These are phyloP conservation scores for Articulospora tetracladia DNA, from an alignment of 495 filamentous ascomycete species.

Conservation along the genomic window DNA sequence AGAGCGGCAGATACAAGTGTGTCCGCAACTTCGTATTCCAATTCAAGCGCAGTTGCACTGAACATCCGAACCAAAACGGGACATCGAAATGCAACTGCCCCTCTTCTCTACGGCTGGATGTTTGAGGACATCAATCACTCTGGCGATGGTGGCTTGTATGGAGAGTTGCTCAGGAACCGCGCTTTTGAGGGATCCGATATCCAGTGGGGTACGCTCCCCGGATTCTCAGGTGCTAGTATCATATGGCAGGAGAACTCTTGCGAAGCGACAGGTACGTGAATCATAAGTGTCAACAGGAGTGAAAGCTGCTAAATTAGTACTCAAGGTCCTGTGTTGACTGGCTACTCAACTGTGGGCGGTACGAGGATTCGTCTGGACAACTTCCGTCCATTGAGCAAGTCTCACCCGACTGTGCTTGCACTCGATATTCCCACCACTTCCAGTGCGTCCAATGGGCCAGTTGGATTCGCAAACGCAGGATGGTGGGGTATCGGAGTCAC, in stretches of 20 bases:
- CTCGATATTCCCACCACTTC: constrained; percentile 9
- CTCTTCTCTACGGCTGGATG: constrained; percentile 16
- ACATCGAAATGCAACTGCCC: constrained; percentile 9
- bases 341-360: constrained; percentile 4
- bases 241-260: constrained; percentile 36
- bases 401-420: constrained; percentile 6
- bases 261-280: not conserved
- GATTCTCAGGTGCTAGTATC: not conserved
- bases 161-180: constrained; percentile 67
- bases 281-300: not conserved
- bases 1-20: not conserved
- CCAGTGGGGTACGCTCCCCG: not conserved
- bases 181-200: constrained; percentile 45
- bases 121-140: constrained; percentile 67
- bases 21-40: not conserved
- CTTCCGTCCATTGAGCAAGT: constrained; percentile 2
- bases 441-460: constrained; percentile 25
- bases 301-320: not conserved
- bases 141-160: constrained; percentile 74
- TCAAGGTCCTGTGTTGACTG: constrained; percentile 11
- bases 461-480: constrained; percentile 44
- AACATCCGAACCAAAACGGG: constrained; percentile 8
- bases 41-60: constrained; percentile 5
- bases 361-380: constrained; percentile 4
- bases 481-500: constrained; percentile 43